Evolutionary conservation across 2,329 filamentous ascomycete genomes (phyloP).

Genomic region (Diplodia corticola): DNA sequence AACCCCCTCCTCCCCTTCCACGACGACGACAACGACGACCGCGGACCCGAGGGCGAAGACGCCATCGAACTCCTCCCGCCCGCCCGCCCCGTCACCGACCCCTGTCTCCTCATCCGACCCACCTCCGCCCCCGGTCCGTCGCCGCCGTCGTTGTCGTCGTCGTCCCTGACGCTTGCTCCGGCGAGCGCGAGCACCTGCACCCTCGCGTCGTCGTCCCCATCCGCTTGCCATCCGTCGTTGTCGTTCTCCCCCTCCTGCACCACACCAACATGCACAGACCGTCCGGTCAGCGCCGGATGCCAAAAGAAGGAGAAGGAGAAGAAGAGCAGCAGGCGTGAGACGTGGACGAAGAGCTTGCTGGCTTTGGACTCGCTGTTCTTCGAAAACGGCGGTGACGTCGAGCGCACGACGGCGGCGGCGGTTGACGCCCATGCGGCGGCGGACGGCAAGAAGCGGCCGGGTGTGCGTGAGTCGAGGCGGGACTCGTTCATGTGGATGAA

Average conservation of each 20-base stretch:
- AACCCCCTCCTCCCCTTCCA: not conserved
- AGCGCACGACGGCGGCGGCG: not conserved
- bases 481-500: conserved; percentile 14
- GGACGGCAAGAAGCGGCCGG: not conserved
- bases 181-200: not conserved
- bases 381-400: not conserved
- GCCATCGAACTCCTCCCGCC: conserved; percentile 12
- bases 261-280: not conserved
- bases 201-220: not conserved
- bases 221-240: not conserved
- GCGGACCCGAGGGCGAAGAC: not conserved
- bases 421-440: not conserved
- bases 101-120: not conserved
- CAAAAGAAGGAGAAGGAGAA: too few species aligned
- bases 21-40: not conserved
- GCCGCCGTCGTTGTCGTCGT: too few species aligned
- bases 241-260: not conserved
- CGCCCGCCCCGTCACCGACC: not conserved
- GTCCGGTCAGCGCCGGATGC: not conserved
- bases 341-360: not conserved
- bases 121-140: not conserved
- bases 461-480: not conserved
- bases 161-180: not conserved
- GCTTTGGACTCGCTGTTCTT: conserved; percentile 1
- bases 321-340: conserved; percentile 2